Evolutionary conservation across 1,284 basidiomycete genomes (phyloP), one percentile per base, ranked within the genome.

Genomic region (Cryptococcus depauperatus): DNA sequence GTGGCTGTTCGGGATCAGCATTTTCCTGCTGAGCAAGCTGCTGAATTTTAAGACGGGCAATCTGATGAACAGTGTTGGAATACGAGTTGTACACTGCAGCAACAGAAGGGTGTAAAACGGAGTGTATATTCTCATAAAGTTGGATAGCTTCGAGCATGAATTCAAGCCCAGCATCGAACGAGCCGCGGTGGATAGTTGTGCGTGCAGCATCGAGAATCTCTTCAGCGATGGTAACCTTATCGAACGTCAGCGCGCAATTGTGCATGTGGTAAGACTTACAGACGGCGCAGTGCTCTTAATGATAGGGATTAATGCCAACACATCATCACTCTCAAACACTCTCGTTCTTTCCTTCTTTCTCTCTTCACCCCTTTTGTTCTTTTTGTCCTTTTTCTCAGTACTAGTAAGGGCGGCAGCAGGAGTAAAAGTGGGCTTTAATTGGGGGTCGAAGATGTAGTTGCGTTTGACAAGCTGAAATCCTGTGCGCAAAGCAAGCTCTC

Each of bases 121-220:
- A 76, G 60, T 76, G 77, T 38, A 78, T 74, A 53, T 74, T 74
- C 67, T 79, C 77, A 68, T 75, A 77, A 48, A 76, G 69, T 55
- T 73, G 72, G 47, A 79, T 67, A 33, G 73, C 75, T 51, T 79
- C 77, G 37, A 74, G 69, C 61, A 77, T 67, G 52, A 78, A 68
- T 50, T 77, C 76, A 35, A 76, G 66, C 21, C 77, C 77, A 22
- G 70, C 55, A 27, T 72, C 71, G 46, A 75, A 60, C 41, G 75
- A 70, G 26, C 75, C 76, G 19, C 74, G 73, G 55, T 68, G 68
- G 58, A 79, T 71, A 37, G 73, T 73, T 41, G 69, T 66, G 37
- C 74, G 68, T 25, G 76, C 77, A 27, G 73, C 73, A 50, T 75
- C 73, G 47, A 79, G 75, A 18, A 75, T 72, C 56, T 79, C 76